These are phyloP conservation scores for Talaromyces thailandensis DNA, from an alignment of 495 filamentous ascomycete genomes.

Conservation along the genomic window DNA sequence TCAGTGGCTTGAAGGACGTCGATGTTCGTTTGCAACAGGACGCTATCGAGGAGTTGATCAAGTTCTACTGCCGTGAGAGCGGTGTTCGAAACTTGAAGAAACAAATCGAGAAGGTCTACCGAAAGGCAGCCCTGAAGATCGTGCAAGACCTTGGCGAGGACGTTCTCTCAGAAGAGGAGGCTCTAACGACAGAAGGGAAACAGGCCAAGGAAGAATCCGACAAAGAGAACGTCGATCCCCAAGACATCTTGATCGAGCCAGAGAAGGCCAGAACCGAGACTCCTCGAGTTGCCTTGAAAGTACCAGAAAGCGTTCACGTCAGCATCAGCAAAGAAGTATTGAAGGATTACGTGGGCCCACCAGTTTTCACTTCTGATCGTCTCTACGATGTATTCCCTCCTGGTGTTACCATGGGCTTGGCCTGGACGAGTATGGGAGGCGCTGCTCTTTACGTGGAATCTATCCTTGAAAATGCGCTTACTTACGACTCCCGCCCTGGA, in stretches of 20 bases:
- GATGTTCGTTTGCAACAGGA: slow-evolving; percentile 75
- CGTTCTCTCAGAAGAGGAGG: slow-evolving; percentile 69
- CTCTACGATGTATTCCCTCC: slow-evolving; percentile 90
- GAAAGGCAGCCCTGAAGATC: slow-evolving; percentile 94
- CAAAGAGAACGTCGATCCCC: slow-evolving; percentile 48
- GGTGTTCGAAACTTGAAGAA: slow-evolving; percentile 98
- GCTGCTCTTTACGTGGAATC: slow-evolving; percentile 96
- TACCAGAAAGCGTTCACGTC: slow-evolving; percentile 83
- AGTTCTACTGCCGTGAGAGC: slow-evolving; percentile 94
- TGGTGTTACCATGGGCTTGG: slow-evolving; percentile 98
- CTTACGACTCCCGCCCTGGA: slow-evolving; percentile 58
- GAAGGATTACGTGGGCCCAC: slow-evolving; percentile 95
- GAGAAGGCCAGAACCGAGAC: slow-evolving; percentile 63
- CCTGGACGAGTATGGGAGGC: slow-evolving; percentile 97
- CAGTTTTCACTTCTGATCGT: slow-evolving; percentile 89
- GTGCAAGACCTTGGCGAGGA: slow-evolving; percentile 91
- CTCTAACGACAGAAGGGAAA: slow-evolving; percentile 83
- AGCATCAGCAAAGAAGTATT: slow-evolving; percentile 81
- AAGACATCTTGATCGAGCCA: slow-evolving; percentile 47
- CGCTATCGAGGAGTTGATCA: slow-evolving; percentile 93
- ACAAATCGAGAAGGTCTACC: slow-evolving; percentile 98
- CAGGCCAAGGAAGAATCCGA: slow-evolving; percentile 62
- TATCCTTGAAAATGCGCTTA: slow-evolving; percentile 78
- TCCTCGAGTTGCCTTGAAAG: slow-evolving; percentile 71
- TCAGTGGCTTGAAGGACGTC: slow-evolving; percentile 83